Evolutionary conservation across 164 flowering plant genomes (phyloP), one percentile per base, ranked within the genome.

Genomic region (Sextonia rubra): DNA sequence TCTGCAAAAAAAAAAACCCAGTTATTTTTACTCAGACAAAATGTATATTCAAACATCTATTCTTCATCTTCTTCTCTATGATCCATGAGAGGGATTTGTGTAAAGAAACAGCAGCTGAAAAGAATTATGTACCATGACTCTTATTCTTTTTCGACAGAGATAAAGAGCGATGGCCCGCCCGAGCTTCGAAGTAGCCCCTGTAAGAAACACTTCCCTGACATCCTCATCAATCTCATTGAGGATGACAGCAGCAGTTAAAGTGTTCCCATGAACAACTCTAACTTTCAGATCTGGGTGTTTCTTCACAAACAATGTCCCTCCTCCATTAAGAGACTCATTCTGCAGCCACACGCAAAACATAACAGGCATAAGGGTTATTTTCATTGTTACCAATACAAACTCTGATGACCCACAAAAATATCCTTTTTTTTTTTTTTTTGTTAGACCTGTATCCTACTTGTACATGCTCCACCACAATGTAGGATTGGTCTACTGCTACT

Each of bases 171-270:
- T 94, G 71, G 97, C 97, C 74, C 99, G 80, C 27, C 99, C 99
- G 11, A 94, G 91, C 85, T 94, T 94, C 11, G 99, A 94, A 55
- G 99, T 94, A n/a, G 99, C 95, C 56, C 99, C 99, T 0, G 97
- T 88, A 7, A 94, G 47, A 72, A 94, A 92, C 44, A 91, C 99
- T 71, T 94, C 97, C 29, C 75, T 75, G 0, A 85, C 90, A 71
- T 85, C 88, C 24, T 80, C 68, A 1, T 84, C 85, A 26, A 95
- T 81, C 63, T 91, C 93, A 71, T 90, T 77, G 1, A 95, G 86
- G 47, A 88, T 95, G 1, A 93, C 99, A 0, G 97, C 99, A 2
- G 98, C 97, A 0, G 99, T 94, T 55, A 92, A 77, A 2, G 99
- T 94, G 71, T 94, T 94, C 14, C 99, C 99, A 84, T 95, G 99